Conservation (phyloP, 2,329 filamentous ascomycete species). For the Penicillium janthinellum region DNA sequence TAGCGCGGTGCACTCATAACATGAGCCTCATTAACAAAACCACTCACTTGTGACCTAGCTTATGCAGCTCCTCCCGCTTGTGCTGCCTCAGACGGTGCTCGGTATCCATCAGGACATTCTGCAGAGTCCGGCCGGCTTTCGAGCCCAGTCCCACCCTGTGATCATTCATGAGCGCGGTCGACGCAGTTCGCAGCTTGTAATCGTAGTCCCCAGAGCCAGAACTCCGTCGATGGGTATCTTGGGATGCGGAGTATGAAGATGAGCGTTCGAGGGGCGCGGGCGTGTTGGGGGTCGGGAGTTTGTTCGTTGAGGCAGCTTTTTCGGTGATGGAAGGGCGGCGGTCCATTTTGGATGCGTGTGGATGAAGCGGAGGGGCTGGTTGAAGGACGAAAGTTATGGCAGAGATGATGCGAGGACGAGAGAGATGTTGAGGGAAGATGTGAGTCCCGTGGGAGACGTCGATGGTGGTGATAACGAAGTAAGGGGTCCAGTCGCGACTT, state of each 20-base stretch:
- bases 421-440: not conserved
- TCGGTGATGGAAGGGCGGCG: not conserved
- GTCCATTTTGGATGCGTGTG: not conserved
- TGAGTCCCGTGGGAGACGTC: not conserved
- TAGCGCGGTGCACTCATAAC: not conserved
- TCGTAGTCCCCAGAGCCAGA: not conserved
- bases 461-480: not conserved
- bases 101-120: conserved; percentile 11
- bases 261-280: not conserved
- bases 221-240: not conserved
- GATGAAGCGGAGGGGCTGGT: not conserved
- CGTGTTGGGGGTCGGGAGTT: not conserved
- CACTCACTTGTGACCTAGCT: conserved; percentile 1
- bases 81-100: not conserved
- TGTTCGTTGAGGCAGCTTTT: not conserved
- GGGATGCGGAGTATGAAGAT: not conserved
- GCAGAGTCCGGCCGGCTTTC: conserved; percentile 4
- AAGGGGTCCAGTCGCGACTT: not conserved
- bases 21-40: no score
- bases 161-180: not conserved
- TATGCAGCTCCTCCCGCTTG: not conserved
- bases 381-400: not conserved
- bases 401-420: not conserved
- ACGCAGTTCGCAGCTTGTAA: not conserved
- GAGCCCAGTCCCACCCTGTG: conserved; percentile 6